These are phyloP conservation scores for Aspergillus aculeatinus DNA, from an alignment of 2,329 filamentous ascomycete species.

Conservation along the genomic window DNA sequence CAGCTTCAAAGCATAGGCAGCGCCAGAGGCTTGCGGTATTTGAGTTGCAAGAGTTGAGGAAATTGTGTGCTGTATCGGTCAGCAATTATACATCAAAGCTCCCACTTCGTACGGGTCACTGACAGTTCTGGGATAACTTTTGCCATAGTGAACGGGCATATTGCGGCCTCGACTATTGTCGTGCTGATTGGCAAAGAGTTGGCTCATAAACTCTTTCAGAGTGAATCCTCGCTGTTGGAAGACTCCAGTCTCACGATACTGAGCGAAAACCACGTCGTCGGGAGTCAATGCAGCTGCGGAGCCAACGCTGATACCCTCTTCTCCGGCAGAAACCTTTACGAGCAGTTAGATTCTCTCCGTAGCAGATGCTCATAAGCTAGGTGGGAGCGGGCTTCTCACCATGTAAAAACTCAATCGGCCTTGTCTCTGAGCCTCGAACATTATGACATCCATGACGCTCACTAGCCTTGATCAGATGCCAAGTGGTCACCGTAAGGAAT, in stretches of 20 bases:
- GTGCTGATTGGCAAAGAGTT: slow-evolving; percentile 83
- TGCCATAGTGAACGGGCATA: slow-evolving; percentile 97
- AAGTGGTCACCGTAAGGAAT: not conserved
- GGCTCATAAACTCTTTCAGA: slow-evolving; percentile 88
- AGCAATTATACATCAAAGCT: not conserved
- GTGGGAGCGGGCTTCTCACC: slow-evolving; percentile 51
- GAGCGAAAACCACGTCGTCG: slow-evolving; percentile 88
- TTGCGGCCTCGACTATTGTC: slow-evolving; percentile 82
- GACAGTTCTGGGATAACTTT: slow-evolving; percentile 77
- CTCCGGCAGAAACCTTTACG: slow-evolving; percentile 69
- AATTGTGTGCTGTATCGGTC: slow-evolving; percentile 77
- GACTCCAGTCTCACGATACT: slow-evolving; percentile 91
- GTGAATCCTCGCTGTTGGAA: slow-evolving; percentile 87
- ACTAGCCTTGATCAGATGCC: slow-evolving; percentile 42
- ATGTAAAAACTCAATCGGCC: slow-evolving; percentile 96
- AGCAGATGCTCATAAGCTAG: not conserved
- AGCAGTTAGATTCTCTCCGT: slow-evolving; percentile 12
- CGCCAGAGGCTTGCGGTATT: slow-evolving; percentile 82
- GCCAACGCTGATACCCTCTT: slow-evolving; percentile 91
- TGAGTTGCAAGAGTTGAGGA: slow-evolving; percentile 84
- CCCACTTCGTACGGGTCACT: slow-evolving; percentile 29
- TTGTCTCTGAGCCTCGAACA: slow-evolving; percentile 97
- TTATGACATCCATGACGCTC: slow-evolving; percentile 91
- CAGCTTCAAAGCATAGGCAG: slow-evolving; percentile 83
- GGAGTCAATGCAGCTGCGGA: slow-evolving; percentile 78